These are phyloP conservation scores for Anthostomella pinea DNA, from an alignment of 2,329 filamentous ascomycete species.

Conservation along the genomic window DNA sequence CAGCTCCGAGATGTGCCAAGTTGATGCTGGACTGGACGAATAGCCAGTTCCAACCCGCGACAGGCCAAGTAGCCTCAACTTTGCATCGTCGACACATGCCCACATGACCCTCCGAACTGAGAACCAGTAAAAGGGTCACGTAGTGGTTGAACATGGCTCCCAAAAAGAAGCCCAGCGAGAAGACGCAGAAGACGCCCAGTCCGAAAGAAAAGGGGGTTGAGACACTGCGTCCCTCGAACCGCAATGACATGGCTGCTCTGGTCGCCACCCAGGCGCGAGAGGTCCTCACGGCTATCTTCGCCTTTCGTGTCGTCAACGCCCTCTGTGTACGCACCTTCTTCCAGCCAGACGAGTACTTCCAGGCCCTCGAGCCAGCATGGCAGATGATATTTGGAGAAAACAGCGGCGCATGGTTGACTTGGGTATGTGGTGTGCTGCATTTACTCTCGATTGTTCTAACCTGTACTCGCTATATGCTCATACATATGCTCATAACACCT, in stretches of 20 bases:
- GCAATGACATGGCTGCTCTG: slow-evolving; percentile 26
- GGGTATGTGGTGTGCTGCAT: slow-evolving; percentile 58
- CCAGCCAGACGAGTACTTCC: slow-evolving; percentile 97
- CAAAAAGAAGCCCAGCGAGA: slow-evolving; percentile 20
- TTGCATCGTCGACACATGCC: too few species aligned
- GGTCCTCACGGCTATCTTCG: slow-evolving; percentile 46
- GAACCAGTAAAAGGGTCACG: too few species aligned
- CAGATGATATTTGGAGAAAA: slow-evolving; percentile 73
- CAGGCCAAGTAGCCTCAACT: slow-evolving; percentile 28
- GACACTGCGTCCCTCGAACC: slow-evolving; percentile 7
- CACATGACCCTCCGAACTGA: too few species aligned
- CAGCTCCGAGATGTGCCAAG: slow-evolving; percentile 26
- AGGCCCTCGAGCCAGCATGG: slow-evolving; percentile 94
- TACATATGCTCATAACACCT: neutral
- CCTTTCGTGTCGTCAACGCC: slow-evolving; percentile 77
- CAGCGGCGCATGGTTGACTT: slow-evolving; percentile 89
- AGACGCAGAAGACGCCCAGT: slow-evolving; percentile 5
- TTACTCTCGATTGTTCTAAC: neutral
- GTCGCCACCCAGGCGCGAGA: slow-evolving; percentile 33
- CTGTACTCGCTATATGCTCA: too few species aligned
- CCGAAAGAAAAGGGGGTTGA: neutral
- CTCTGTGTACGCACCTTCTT: slow-evolving; percentile 84
- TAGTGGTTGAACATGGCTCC: slow-evolving; percentile 14
- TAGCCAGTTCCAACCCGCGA: slow-evolving; percentile 8
- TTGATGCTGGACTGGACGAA: slow-evolving; percentile 22